Evolutionary conservation across 768 basidiomycete species (phyloP), one percentile per base, ranked within the genome.

Genomic region (Mycena galericulata): DNA sequence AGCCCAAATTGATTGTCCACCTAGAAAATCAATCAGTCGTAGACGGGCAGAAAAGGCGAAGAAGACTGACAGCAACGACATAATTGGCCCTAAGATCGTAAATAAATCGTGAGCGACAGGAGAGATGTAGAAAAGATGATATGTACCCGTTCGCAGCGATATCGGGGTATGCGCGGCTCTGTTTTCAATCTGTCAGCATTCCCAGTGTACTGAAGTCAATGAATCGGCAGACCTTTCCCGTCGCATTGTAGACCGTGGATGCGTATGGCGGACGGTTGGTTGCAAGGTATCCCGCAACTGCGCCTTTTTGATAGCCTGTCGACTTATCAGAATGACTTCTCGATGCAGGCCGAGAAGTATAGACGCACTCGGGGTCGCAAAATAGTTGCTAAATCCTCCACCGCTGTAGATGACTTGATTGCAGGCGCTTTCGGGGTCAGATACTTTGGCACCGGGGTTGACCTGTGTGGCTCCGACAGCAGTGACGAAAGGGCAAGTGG

Each of bases 161-260:
- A 75, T 87, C 86, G 26, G 87, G 87, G 77, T 80, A 87, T 1
- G 72, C 84, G 50, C 86, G 85, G 32, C 83, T 84, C 74, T 76
- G 46, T 50, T 29, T 11, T 53, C 17, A 68, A 76, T 74, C 8
- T 27, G 15, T 26, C 26, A 41, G n/a, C 22, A 12, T 43, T 30
- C 34, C n/a, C n/a, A n/a, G n/a, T n/a, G 20, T 15, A 32, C 14
- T 27, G 17, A 32, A 27, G 18, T 27, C n/a, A 40, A 32, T 30
- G 32, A 17, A 51, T 2, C 2, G 22, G 75, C 77, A 68, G 70
- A 78, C 81, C 70, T 54, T 75, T 30, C 74, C 79, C 8, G 75
- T 82, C 26, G 79, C 75, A 69, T 77, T 83, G 77, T 78, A 82
- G 38, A 70, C 55, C 20, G 46, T 72, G 50, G 58, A 24, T 3